A percentile compares a stretch with the other conserved stretches of the same genome.
These are phyloP conservation scores for Hygrocybe coccinea DNA, from an alignment of 768 basidiomycete genomes.

Conservation along the genomic window DNA sequence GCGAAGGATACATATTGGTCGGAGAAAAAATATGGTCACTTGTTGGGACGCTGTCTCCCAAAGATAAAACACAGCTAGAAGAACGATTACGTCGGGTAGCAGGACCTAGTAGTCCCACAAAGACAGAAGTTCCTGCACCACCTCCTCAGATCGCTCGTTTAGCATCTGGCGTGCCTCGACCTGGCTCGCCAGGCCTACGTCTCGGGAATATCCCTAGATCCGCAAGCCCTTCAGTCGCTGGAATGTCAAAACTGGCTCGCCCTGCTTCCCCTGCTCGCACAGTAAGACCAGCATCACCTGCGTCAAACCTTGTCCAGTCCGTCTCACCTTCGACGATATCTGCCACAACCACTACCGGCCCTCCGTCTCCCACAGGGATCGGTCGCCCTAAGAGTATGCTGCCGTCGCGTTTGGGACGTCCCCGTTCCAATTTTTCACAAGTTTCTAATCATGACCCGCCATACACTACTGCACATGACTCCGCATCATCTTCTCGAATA, in stretches of 20 bases:
- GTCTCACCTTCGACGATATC: constrained; percentile 39
- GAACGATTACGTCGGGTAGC: constrained; percentile 81
- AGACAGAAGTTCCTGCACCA: constrained; percentile 37
- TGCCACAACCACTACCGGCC: constrained; percentile 22
- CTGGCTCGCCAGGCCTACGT: constrained; percentile 45
- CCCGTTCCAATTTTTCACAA: constrained; percentile 37
- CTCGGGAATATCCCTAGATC: constrained; percentile 41
- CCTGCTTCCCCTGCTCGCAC: constrained; percentile 40
- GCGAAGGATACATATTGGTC: constrained; percentile 75
- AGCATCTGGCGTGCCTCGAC: constrained; percentile 42
- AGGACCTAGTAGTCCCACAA: constrained; percentile 49
- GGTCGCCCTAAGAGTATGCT: constrained; percentile 61
- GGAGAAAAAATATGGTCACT: constrained; percentile 84
- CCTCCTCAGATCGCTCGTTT: constrained; percentile 51
- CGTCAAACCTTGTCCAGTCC: constrained; percentile 30
- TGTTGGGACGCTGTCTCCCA: constrained; percentile 69
- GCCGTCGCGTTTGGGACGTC: constrained; percentile 70
- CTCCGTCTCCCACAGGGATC: constrained; percentile 43
- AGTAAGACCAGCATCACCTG: constrained; percentile 41
- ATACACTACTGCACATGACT: background rate
- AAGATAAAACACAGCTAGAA: constrained; percentile 90
- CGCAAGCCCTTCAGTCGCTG: constrained; percentile 19
- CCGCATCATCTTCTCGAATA: background rate
- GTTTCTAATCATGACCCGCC: constrained; percentile 13
- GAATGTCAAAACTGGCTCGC: constrained; percentile 38